phyloP scores from a whole-genome alignment of 148 eudicot species.

The Mesembryanthemum crystallinum region DNA sequence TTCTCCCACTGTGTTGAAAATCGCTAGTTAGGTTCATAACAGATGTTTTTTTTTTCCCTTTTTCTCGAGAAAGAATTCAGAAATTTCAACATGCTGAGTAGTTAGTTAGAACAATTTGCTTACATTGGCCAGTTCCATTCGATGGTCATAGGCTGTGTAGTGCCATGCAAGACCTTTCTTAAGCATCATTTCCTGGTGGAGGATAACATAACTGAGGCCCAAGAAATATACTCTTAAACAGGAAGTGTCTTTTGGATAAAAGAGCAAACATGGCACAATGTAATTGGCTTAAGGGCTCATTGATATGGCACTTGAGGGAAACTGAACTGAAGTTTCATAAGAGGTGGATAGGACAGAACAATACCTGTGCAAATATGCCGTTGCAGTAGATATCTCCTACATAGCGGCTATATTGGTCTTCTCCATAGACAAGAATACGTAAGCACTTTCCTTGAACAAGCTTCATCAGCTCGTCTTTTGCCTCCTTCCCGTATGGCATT shows the following conservation, averaged over 20 bases:
- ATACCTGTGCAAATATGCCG: conserved; percentile 89
- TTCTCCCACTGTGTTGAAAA: conserved; percentile 66
- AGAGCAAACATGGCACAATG: background rate
- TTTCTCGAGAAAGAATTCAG: background rate
- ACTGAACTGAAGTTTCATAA: background rate
- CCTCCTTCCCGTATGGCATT: conserved; percentile 93
- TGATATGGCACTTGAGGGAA: background rate
- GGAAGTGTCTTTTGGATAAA: background rate
- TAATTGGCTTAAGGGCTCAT: background rate
- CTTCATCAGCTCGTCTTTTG: conserved; percentile 66
- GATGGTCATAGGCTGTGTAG: conserved; percentile 71
- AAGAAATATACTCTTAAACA: background rate
- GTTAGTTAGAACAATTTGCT: conserved; percentile 26
- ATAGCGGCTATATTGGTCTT: conserved; percentile 69
- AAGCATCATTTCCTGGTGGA: conserved; percentile 67
- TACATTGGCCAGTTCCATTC: conserved; percentile 75
- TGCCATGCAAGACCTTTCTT: conserved; percentile 99
- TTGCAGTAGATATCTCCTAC: conserved; percentile 96
- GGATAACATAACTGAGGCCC: background rate
- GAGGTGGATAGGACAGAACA: background rate
- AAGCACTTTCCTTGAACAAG: conserved; percentile 64
- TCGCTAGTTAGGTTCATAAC: background rate
- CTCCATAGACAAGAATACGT: conserved; percentile 55
- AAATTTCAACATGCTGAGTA: background rate
- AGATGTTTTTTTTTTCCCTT: background rate